phyloP scores from a whole-genome alignment of 208 protist genomes.

The Trypanosoma cruzi region DNA sequence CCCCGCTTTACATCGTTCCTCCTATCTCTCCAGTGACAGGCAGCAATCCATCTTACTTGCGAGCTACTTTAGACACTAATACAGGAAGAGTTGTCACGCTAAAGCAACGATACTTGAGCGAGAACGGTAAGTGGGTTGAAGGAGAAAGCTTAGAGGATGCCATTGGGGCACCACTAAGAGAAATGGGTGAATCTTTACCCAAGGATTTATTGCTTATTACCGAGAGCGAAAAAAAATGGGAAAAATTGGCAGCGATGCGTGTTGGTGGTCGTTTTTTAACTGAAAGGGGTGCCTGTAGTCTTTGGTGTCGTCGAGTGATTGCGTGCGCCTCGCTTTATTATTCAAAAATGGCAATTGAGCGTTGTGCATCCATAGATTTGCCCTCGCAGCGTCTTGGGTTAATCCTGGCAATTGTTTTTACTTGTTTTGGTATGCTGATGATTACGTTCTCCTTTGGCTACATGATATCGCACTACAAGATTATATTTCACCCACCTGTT shows the following conservation, averaged over 20 bases:
- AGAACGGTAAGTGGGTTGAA: slow-evolving; percentile 43
- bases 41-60: slow-evolving; percentile 73
- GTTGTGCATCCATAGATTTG: slow-evolving; percentile 13
- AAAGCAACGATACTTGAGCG: slow-evolving; percentile 47
- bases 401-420: slow-evolving; percentile 26
- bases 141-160: slow-evolving; percentile 27
- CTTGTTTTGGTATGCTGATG: slow-evolving; percentile 9
- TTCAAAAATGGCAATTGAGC: slow-evolving; percentile 9
- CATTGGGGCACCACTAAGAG: slow-evolving; percentile 3
- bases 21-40: slow-evolving; percentile 63
- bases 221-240: slow-evolving; percentile 12
- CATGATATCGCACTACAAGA: not conserved
- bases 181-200: slow-evolving; percentile 6
- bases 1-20: slow-evolving; percentile 56
- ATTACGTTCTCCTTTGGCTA: slow-evolving; percentile 13
- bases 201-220: slow-evolving; percentile 19
- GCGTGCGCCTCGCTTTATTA: slow-evolving; percentile 27
- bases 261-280: slow-evolving; percentile 29
- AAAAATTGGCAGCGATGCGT: slow-evolving; percentile 18
- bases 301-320: slow-evolving; percentile 28
- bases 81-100: slow-evolving; percentile 43
- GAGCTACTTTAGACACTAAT: slow-evolving; percentile 40
- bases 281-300: slow-evolving; percentile 7
- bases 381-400: slow-evolving; percentile 17
- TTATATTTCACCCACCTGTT: slow-evolving; percentile 18